Conservation (phyloP, 1,284 basidiomycete species). For the Cryptococcus amylolentus region DNA sequence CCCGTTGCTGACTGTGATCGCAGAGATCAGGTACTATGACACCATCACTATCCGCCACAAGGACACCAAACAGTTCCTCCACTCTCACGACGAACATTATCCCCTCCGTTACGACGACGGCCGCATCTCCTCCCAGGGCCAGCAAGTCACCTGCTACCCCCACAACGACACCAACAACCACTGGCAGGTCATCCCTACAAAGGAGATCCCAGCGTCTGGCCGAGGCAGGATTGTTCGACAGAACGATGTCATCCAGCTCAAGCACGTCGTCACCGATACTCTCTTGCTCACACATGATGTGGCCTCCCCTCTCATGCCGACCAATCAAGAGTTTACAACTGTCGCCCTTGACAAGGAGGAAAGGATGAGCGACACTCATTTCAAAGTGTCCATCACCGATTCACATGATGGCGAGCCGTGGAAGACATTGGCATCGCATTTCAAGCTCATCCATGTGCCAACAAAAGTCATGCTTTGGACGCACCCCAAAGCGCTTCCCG, state of each 20-base stretch:
- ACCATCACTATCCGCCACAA: slow-evolving; percentile 84
- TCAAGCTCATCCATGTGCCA: slow-evolving; percentile 80
- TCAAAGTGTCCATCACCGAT: slow-evolving; percentile 69
- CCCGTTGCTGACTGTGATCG: neutral
- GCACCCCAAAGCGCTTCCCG: slow-evolving; percentile 75
- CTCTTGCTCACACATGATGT: slow-evolving; percentile 93
- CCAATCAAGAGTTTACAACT: slow-evolving; percentile 98
- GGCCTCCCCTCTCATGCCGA: slow-evolving; percentile 92
- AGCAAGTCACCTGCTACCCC: slow-evolving; percentile 97
- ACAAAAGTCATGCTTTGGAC: slow-evolving; percentile 96
- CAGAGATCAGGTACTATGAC: slow-evolving; percentile 95
- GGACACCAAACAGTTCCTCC: slow-evolving; percentile 86
- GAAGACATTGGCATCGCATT: slow-evolving; percentile 88
- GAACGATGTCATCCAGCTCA: slow-evolving; percentile 80
- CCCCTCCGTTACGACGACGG: slow-evolving; percentile 95
- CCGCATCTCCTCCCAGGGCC: slow-evolving; percentile 92
- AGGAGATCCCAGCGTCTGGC: slow-evolving; percentile 81
- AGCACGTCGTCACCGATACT: slow-evolving; percentile 81
- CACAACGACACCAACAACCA: slow-evolving; percentile 71
- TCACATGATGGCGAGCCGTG: slow-evolving; percentile 71
- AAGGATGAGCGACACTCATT: slow-evolving; percentile 80
- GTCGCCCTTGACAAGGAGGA: slow-evolving; percentile 63
- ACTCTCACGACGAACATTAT: slow-evolving; percentile 86
- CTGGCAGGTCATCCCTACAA: slow-evolving; percentile 94
- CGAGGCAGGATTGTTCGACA: slow-evolving; percentile 84